Conservation (phyloP, 768 basidiomycete species). For the Pilatotrama ljubarskyi region DNA sequence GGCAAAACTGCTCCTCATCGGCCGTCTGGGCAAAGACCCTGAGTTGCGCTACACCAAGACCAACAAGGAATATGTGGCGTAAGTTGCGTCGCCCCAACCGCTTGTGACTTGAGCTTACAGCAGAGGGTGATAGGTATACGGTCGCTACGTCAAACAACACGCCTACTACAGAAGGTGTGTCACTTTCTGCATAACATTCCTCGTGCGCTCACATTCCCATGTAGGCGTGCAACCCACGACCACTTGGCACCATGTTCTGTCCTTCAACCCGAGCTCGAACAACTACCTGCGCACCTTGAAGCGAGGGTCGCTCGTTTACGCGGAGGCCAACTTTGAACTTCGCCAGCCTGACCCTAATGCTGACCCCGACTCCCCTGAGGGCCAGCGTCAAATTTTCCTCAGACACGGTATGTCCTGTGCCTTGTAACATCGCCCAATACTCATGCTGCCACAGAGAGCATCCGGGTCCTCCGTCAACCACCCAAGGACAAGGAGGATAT, state of each 20-base stretch:
- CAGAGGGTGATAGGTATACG: slow-evolving; percentile 53
- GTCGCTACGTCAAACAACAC: slow-evolving; percentile 69
- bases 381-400: slow-evolving; percentile 81
- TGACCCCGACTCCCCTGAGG: slow-evolving; percentile 64
- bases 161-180: slow-evolving; percentile 59
- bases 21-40: slow-evolving; percentile 70
- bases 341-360: slow-evolving; percentile 68
- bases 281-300: slow-evolving; percentile 62
- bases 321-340: slow-evolving; percentile 77
- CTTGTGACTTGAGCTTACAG: not conserved
- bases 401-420: slow-evolving; percentile 56
- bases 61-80: slow-evolving; percentile 81
- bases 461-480: slow-evolving; percentile 46
- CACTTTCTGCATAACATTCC: not conserved
- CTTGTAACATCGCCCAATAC: not conserved
- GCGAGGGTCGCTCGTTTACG: slow-evolving; percentile 77
- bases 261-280: slow-evolving; percentile 63
- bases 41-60: slow-evolving; percentile 66
- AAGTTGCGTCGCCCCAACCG: slow-evolving; percentile 37
- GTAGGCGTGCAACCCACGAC: slow-evolving; percentile 53
- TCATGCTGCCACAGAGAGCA: slow-evolving; percentile 44
- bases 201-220: not conserved
- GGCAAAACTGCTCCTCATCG: slow-evolving; percentile 76
- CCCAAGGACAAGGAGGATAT: slow-evolving; percentile 8
- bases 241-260: slow-evolving; percentile 78